phyloP scores from a whole-genome alignment of 768 basidiomycete genomes.

The Hygrocybe punicea region DNA sequence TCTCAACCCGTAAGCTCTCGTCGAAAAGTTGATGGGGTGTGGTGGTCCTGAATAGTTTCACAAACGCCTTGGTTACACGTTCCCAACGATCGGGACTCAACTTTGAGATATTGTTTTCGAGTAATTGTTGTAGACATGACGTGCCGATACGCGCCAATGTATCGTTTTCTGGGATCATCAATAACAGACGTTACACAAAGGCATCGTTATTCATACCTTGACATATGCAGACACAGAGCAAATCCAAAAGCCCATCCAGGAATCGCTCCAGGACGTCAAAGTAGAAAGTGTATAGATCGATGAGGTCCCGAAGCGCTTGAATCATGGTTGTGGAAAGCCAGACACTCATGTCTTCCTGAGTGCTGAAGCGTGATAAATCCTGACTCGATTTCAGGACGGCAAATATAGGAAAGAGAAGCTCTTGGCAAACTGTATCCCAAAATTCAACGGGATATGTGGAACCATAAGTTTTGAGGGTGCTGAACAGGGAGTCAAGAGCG shows the following conservation, averaged over 20 bases:
- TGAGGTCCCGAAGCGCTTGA: constrained; percentile 90
- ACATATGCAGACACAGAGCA: constrained; percentile 94
- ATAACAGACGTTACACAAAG: constrained; percentile 1
- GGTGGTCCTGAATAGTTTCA: constrained; percentile 94
- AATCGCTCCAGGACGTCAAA: constrained; percentile 88
- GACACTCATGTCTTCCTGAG: constrained; percentile 98
- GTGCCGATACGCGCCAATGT: constrained; percentile 97
- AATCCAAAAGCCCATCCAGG: constrained; percentile 88
- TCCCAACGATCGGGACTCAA: constrained; percentile 86
- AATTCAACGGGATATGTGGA: constrained; percentile 82
- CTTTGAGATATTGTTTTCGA: constrained; percentile 90
- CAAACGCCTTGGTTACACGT: constrained; percentile 85
- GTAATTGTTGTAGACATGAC: constrained; percentile 91
- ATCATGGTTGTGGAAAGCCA: constrained; percentile 99
- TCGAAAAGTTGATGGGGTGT: constrained; percentile 98
- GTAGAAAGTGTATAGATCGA: constrained; percentile 94
- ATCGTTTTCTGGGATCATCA: constrained; percentile 75
- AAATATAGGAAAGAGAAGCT: constrained; percentile 97
- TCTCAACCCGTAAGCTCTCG: constrained; percentile 81
- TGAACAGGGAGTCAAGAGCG: constrained; percentile 94
- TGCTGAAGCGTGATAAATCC: constrained; percentile 88
- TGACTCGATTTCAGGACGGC: constrained; percentile 90
- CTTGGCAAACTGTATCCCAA: constrained; percentile 97
- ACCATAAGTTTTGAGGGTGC: constrained; percentile 88
- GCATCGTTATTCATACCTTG: constrained; percentile 77